Evolutionary conservation across 2,329 filamentous ascomycete genomes (phyloP), one percentile per base, ranked within the genome.

Genomic region (Aspergillus candidus): DNA sequence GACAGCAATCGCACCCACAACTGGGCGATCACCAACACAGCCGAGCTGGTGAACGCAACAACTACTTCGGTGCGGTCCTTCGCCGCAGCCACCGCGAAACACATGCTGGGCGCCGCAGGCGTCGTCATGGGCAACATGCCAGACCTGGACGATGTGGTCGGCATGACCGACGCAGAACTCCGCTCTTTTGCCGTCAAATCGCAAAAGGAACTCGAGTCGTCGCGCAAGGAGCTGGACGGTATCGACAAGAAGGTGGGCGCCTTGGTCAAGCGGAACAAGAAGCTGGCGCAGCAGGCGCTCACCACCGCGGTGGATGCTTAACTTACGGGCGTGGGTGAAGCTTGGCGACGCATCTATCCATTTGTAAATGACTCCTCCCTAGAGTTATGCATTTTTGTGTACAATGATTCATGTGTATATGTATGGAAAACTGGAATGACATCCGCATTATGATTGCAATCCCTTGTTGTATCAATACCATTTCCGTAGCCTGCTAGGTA

Each of bases 121-220:
- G 54, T 62, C 8, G 56, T 59, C 6, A 55, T 66, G 35, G 56
- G 59, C 18, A 61, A 56, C 30, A 53, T 61, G 6, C 58, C 61
- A 1, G 63, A 61, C 18, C 53, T 70, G 18, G 66, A 70, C 15
- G 66, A 69, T 17, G 59, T 72, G 8, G 62, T 68, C 18, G 67
- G 60, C 5, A 65, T 73, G 61, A 66, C 69, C 12, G 59, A 64
- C 31, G 64, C 68, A 30, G 65, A 69, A 32, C 53, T 73, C 17
- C 60, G 63, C 33, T 53, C 59, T 11, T 67, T 71, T 40, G 61
- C 70, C 11, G 52, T 61, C 35, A 63, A 62, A 36, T 68, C 68
- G 4, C 67, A 71, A 22, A 78, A 82, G 41, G 84, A 91, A 63
- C 82, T 89, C 68, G 84, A 89, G 52, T 72, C 73, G 8, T 77